phyloP scores from a whole-genome alignment of 1,284 basidiomycete species.

The Anthracocystis walkeri region DNA sequence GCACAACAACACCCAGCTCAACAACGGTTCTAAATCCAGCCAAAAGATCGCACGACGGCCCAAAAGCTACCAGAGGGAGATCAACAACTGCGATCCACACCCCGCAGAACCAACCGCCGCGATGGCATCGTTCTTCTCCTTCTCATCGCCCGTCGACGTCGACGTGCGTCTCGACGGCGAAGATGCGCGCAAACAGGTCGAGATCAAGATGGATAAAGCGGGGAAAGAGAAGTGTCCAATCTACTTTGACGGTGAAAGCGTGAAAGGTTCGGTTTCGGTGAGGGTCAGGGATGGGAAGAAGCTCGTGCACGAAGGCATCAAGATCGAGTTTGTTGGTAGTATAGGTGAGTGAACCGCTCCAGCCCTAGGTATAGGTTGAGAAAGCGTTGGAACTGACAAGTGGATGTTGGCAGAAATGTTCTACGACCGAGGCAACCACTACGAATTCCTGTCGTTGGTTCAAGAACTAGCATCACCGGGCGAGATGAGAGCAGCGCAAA shows the following conservation, averaged over 20 bases:
- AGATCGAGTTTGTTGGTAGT: constrained; percentile 95
- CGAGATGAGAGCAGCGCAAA: constrained; percentile 93
- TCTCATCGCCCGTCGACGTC: constrained; percentile 88
- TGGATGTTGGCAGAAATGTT: constrained; percentile 79
- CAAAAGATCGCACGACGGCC: background rate
- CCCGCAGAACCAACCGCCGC: background rate
- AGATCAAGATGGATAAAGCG: constrained; percentile 78
- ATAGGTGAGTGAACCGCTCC: constrained; percentile 79
- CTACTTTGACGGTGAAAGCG: constrained; percentile 93
- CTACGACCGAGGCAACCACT: constrained; percentile 95
- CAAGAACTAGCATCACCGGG: constrained; percentile 94
- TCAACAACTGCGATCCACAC: too few relatives aligned
- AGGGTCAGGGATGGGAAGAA: constrained; percentile 95
- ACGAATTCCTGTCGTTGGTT: constrained; percentile 94
- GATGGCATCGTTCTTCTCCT: constrained; percentile 88
- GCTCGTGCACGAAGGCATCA: constrained; percentile 93
- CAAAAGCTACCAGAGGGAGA: background rate
- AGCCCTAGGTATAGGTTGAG: too few relatives aligned
- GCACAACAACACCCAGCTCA: too few relatives aligned
- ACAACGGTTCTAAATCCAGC: too few relatives aligned
- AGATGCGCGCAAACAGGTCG: constrained; percentile 82
- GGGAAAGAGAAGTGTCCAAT: constrained; percentile 85
- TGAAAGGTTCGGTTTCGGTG: constrained; percentile 86
- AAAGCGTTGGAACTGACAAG: too few relatives aligned
- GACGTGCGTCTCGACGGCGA: constrained; percentile 86